A percentile compares a stretch with the other conserved stretches of the same genome.
phyloP scores from a whole-genome alignment of 148 eudicot species.

The Pouteria glomerata region DNA sequence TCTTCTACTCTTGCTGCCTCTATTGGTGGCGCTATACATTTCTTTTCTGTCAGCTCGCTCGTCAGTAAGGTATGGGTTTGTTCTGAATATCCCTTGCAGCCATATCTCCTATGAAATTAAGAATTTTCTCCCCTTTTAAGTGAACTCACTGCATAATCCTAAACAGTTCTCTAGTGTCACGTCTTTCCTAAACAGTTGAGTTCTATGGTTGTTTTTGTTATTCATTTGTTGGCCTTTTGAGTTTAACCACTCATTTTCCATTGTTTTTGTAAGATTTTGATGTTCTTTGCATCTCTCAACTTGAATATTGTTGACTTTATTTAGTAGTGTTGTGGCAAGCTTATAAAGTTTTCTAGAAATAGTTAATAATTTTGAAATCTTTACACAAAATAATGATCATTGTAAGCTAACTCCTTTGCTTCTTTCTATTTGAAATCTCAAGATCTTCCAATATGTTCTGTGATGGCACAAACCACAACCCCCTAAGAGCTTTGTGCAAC shows the following conservation, averaged over 20 bases:
- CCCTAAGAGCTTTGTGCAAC: neutral
- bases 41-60: constrained; percentile 55
- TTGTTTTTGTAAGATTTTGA: neutral
- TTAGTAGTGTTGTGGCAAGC: too few species aligned
- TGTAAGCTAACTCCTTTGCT: too few species aligned
- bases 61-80: constrained; percentile 47
- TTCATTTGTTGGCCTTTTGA: too few species aligned
- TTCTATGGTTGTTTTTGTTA: too few species aligned
- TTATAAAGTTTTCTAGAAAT: too few species aligned
- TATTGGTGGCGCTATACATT: constrained; percentile 48
- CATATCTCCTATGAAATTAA: neutral
- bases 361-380: too few species aligned
- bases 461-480: neutral
- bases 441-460: too few species aligned
- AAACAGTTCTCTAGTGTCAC: too few species aligned
- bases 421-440: too few species aligned
- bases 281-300: neutral
- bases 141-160: too few species aligned
- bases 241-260: neutral
- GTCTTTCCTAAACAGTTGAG: too few species aligned
- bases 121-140: neutral
- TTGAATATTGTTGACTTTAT: neutral
- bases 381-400: too few species aligned
- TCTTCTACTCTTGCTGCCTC: constrained; percentile 59
- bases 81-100: neutral